Evolutionary conservation across 1,139 yeast genomes (phyloP), one percentile per base, ranked within the genome.

Genomic region (Candida mesenterica): DNA sequence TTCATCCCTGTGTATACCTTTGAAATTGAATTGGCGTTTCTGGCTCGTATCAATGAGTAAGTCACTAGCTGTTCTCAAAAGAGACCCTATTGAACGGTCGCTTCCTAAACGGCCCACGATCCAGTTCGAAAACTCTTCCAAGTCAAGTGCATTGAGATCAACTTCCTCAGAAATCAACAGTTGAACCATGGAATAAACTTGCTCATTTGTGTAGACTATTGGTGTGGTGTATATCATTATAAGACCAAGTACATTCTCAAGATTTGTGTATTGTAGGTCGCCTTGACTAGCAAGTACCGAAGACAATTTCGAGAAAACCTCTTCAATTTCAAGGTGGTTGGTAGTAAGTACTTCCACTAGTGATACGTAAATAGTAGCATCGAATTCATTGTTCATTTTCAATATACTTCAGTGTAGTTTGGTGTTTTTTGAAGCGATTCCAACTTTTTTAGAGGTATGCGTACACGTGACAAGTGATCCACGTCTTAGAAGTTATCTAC

Each of bases 101-200:
- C n/a, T n/a, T n/a, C n/a, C n/a, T n/a, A n/a, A n/a, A n/a, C n/a
- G n/a, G n/a, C n/a, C n/a, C n/a, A n/a, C n/a, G n/a, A 48, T 35
- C 45, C 50, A 47, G 30, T 50, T 46, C 30, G 52, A 52, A 39
- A 51, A 51, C 35, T 59, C 65, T 31, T 56, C 59, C 3, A 52
- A 32, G 25, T 57, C 61, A 15, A 38, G 31, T 3, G 33, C 42
- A n/a, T 15, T 34, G 8, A 17, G 19, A 9, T 28, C 39, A n/a
- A 25, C 32, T 16, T 26, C 25, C 25, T 15, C 22, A 7, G 10
- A 15, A 12, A 23, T 8, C 27, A 39, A 28, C 13, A 12, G 15
- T 13, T 32, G 31, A 4, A 37, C 42, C 15, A 31, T 20, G 14
- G 25, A 14, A 31, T 33, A 36, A 14, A 39, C 31, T 12, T 33